Conservation (phyloP, 2,329 filamentous ascomycete species). For the Ophiostoma populinum region DNA sequence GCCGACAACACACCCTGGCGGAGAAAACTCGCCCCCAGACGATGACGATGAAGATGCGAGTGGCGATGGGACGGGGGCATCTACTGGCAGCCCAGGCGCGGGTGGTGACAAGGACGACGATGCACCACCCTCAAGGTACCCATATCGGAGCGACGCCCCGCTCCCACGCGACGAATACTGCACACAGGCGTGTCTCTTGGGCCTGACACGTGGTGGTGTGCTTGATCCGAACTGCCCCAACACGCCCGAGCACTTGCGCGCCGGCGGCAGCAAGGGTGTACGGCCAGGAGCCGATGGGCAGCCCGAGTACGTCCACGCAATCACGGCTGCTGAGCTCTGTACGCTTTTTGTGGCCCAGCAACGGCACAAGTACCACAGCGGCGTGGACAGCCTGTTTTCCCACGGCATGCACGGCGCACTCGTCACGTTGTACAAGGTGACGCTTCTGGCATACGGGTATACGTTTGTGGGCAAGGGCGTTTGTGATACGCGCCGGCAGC, state of each 20-base stretch:
- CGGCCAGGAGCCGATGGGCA: neutral
- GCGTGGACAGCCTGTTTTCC: neutral
- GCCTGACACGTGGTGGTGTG: neutral
- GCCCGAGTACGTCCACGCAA: neutral
- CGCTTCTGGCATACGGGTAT: neutral
- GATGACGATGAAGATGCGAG: neutral
- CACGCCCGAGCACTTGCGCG: neutral
- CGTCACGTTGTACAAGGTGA: neutral
- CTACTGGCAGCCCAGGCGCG: neutral
- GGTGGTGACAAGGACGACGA: neutral
- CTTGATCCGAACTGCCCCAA: neutral
- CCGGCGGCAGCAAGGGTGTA: neutral
- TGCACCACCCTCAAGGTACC: neutral
- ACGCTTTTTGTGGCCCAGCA: neutral
- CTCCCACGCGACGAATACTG: neutral
- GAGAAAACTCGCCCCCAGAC: neutral
- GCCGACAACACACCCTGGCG: neutral
- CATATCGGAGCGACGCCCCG: neutral
- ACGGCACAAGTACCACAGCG: neutral
- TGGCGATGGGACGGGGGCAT: too few relatives aligned
- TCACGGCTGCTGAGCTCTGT: neutral
- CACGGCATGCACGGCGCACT: neutral
- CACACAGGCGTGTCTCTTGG: neutral
- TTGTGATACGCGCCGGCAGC: neutral
- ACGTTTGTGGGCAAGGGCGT: neutral